These are phyloP conservation scores for Candida methanosorbosa DNA, from an alignment of 805 yeast species.

Conservation along the genomic window DNA sequence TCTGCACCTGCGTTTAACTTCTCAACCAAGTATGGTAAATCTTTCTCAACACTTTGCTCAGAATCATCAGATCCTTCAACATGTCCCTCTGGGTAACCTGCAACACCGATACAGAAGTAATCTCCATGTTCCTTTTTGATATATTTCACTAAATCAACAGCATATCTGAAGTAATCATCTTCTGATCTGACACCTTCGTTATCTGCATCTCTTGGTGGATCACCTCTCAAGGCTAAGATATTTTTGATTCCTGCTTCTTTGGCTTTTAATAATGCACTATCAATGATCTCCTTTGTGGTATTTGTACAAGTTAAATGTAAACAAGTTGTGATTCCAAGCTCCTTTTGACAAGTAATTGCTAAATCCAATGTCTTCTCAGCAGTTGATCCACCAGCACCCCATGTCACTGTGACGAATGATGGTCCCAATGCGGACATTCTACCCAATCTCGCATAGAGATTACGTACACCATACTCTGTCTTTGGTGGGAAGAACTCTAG, in stretches of 20 bases:
- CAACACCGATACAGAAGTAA: slow-evolving; percentile 90
- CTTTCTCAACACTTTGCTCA: slow-evolving; percentile 57
- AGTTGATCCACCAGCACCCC: slow-evolving; percentile 99
- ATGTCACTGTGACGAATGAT: slow-evolving; percentile 83
- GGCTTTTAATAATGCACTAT: slow-evolving; percentile 67
- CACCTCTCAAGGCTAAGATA: slow-evolving; percentile 90
- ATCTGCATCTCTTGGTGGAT: slow-evolving; percentile 68
- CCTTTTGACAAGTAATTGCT: slow-evolving; percentile 68
- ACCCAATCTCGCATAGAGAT: slow-evolving; percentile 75
- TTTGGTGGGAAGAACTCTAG: slow-evolving; percentile 97
- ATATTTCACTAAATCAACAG: slow-evolving; percentile 80
- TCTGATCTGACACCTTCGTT: slow-evolving; percentile 27
- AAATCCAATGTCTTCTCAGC: slow-evolving; percentile 78
- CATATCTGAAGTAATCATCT: slow-evolving; percentile 52
- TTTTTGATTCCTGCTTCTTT: slow-evolving; percentile 74
- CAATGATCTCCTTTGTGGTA: slow-evolving; percentile 69
- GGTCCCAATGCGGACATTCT: slow-evolving; percentile 89
- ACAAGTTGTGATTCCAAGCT: slow-evolving; percentile 79
- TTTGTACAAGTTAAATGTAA: slow-evolving; percentile 96
- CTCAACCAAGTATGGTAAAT: slow-evolving; percentile 72
- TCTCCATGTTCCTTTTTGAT: slow-evolving; percentile 65
- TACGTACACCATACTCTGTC: slow-evolving; percentile 78
- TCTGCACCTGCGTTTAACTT: slow-evolving; percentile 94
- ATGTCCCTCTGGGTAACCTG: slow-evolving; percentile 98
- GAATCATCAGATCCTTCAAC: slow-evolving; percentile 72